These are phyloP conservation scores for Populus simonii DNA, from an alignment of 345 rosid species.

Conservation along the genomic window DNA sequence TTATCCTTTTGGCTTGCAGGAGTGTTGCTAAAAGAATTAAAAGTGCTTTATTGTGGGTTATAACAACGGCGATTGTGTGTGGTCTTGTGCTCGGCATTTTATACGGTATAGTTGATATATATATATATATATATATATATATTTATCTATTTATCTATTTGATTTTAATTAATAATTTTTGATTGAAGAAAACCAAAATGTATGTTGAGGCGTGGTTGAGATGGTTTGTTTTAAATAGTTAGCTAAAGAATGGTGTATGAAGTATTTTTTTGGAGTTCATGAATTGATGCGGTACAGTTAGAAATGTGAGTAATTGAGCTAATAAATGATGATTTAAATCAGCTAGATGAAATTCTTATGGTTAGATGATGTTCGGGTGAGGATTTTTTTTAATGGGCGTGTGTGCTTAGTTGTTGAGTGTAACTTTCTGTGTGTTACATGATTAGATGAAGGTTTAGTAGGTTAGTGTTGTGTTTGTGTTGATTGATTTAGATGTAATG, in stretches of 20 bases:
- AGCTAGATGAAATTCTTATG: background rate
- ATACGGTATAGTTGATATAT: conserved; percentile 58
- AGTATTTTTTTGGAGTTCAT: background rate
- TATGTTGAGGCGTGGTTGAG: background rate
- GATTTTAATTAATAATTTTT: background rate
- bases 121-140: background rate
- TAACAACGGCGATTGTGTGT: conserved; percentile 72
- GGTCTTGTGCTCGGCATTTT: conserved; percentile 83
- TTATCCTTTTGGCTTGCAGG: conserved; percentile 42
- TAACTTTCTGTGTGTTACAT: background rate
- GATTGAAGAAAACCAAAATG: background rate
- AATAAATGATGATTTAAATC: background rate
- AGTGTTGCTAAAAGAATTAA: conserved; percentile 71
- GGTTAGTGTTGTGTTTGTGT: background rate
- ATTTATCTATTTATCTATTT: no score
- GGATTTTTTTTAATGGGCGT: background rate
- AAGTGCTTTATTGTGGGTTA: conserved; percentile 84
- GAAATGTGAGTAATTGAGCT: background rate
- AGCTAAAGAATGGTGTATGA: background rate
- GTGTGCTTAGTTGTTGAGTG: background rate
- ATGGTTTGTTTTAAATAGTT: background rate
- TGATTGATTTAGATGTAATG: background rate
- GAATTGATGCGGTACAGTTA: background rate
- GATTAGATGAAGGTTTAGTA: background rate
- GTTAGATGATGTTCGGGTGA: background rate